phyloP scores from a whole-genome alignment of 1,284 basidiomycete species.

The Inonotus hispidus region DNA sequence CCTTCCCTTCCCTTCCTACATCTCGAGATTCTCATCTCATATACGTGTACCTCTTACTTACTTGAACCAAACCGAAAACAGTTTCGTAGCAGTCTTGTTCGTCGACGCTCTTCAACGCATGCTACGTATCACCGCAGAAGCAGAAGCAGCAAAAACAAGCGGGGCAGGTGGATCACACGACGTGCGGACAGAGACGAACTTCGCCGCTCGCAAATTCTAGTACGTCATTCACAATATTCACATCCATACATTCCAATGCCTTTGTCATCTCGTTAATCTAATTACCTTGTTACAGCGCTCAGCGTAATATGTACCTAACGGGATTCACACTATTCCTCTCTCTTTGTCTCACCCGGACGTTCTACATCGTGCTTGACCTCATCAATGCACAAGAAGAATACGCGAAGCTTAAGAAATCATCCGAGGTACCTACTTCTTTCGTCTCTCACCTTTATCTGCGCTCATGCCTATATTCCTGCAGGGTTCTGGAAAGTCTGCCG shows the following conservation, averaged over 20 bases:
- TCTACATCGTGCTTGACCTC: conserved; percentile 88
- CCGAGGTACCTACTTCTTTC: conserved; percentile 36
- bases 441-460: not conserved
- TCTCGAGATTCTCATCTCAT: not conserved
- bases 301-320: conserved; percentile 85
- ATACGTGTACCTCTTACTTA: not conserved
- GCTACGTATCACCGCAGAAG: conserved; percentile 78
- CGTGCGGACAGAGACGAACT: conserved; percentile 75
- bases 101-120: conserved; percentile 92
- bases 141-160: conserved; percentile 63
- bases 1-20: no score
- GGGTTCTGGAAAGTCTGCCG: conserved; percentile 33
- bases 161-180: conserved; percentile 51
- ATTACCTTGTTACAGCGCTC: conserved; percentile 50
- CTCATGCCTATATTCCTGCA: conserved; percentile 19
- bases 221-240: conserved; percentile 44
- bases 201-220: conserved; percentile 93
- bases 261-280: no score
- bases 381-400: conserved; percentile 88
- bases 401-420: conserved; percentile 67
- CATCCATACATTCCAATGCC: no score
- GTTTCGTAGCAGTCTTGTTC: conserved; percentile 83
- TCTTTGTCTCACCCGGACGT: conserved; percentile 86
- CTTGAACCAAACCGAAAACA: conserved; percentile 28
- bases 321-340: conserved; percentile 93